Evolutionary conservation across 1,284 basidiomycete species (phyloP).

Genomic region (Fomitopsis betulina): DNA sequence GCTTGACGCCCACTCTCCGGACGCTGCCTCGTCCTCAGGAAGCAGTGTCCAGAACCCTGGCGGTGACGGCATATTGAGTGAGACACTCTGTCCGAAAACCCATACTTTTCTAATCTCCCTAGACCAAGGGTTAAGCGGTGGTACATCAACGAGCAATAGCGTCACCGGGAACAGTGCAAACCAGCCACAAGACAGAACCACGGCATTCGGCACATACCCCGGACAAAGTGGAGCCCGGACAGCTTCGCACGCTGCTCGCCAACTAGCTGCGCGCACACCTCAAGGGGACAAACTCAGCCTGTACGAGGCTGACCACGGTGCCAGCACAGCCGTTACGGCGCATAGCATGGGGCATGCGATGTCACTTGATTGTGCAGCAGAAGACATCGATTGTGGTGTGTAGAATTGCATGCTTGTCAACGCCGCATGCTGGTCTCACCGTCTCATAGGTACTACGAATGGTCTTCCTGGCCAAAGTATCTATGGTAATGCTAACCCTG

Average conservation of each 20-base stretch:
- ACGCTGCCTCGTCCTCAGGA: slow-evolving; percentile 5
- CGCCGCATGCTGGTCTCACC: neutral
- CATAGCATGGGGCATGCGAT: neutral
- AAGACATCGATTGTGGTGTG: neutral
- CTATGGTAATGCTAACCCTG: slow-evolving; percentile 5
- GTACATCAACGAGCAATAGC: neutral
- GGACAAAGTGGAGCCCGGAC: neutral
- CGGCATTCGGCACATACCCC: neutral
- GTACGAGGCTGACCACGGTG: neutral
- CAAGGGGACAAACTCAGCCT: neutral
- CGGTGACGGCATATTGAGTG: neutral
- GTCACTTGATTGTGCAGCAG: neutral
- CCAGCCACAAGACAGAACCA: neutral
- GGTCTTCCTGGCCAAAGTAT: slow-evolving; percentile 4
- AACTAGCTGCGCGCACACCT: neutral
- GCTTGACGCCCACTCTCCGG: slow-evolving; percentile 2
- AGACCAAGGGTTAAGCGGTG: neutral
- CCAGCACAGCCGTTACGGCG: neutral
- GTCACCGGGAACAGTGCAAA: neutral
- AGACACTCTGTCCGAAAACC: neutral
- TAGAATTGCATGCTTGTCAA: neutral
- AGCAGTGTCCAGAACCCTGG: neutral
- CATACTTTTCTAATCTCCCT: neutral
- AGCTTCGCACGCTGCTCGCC: neutral
- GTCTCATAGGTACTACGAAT: neutral